Conservation (phyloP, 257 asterid species). For the Solanum infundibuliforme region DNA sequence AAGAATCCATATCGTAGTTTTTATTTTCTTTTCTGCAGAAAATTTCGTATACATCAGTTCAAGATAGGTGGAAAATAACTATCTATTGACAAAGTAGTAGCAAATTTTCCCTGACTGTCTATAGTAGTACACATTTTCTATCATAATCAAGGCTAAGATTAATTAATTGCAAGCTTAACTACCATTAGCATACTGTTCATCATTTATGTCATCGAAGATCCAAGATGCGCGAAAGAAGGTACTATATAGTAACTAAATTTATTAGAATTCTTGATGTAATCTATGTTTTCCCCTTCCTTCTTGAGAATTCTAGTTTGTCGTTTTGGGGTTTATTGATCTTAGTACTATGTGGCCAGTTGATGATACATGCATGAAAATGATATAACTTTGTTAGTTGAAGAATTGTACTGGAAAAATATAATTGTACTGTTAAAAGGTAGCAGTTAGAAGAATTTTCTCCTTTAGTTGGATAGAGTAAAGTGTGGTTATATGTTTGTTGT, state of each 20-base stretch:
- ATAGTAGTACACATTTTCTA: not conserved
- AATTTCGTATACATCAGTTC: not conserved
- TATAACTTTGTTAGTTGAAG: not conserved
- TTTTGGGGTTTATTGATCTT: not conserved
- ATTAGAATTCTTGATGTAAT: not conserved
- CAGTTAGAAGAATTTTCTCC: not conserved
- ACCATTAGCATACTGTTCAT: not conserved
- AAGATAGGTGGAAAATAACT: conserved; percentile 1
- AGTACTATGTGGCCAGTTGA: not conserved
- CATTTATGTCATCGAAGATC: not conserved
- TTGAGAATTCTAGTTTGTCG: not conserved
- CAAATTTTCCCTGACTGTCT: not conserved
- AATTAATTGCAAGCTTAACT: not conserved
- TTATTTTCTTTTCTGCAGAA: not conserved
- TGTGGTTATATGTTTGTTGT: not conserved
- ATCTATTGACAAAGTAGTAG: not conserved
- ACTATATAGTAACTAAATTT: not conserved
- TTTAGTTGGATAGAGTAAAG: not conserved
- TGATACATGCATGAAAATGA: not conserved
- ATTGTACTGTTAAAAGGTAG: not conserved
- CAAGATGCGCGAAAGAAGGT: not conserved
- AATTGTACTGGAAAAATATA: not conserved
- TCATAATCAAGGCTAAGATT: not conserved
- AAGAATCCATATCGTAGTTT: not conserved
- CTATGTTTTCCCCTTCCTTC: not conserved